Percentiles rank a stretch among this genome's conserved stretches.
These are phyloP conservation scores for Terfezia claveryi DNA, from an alignment of 495 filamentous ascomycete genomes.

Conservation along the genomic window DNA sequence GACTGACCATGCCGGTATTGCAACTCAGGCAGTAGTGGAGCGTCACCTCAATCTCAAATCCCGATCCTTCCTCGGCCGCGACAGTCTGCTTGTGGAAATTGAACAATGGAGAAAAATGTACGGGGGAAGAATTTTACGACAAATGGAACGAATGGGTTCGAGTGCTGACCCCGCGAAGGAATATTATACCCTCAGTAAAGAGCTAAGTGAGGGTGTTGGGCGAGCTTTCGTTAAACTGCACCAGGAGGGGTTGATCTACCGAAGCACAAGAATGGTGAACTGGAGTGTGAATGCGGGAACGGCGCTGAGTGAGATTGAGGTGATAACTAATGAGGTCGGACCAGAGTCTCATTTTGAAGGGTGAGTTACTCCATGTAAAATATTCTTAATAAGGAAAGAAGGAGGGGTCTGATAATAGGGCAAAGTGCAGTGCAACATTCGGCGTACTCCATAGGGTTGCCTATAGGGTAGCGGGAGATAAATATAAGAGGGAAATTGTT, in stretches of 20 bases:
- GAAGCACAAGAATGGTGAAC: slow-evolving; percentile 54
- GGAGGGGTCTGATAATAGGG: no score
- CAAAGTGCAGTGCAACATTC: slow-evolving; percentile 10
- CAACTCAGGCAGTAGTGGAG: slow-evolving; percentile 56
- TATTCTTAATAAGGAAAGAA: no score
- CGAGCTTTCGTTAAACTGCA: slow-evolving; percentile 52
- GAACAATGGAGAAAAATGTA: slow-evolving; percentile 55
- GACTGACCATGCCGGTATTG: slow-evolving; percentile 58
- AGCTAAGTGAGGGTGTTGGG: slow-evolving; percentile 43
- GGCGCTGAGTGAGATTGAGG: slow-evolving; percentile 55
- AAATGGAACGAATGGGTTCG: slow-evolving; percentile 34
- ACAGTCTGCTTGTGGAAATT: slow-evolving; percentile 35
- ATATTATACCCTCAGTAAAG: slow-evolving; percentile 53
- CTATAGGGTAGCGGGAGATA: slow-evolving; percentile 51
- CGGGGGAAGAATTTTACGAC: slow-evolving; percentile 37
- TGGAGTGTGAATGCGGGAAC: slow-evolving; percentile 56
- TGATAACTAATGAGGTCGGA: slow-evolving; percentile 46
- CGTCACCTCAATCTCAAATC: slow-evolving; percentile 49
- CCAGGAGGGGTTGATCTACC: slow-evolving; percentile 55
- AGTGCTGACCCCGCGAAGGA: slow-evolving; percentile 39
- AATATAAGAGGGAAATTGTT: slow-evolving; percentile 37
- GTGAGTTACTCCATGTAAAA: slow-evolving; percentile 1
- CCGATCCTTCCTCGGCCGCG: slow-evolving; percentile 42
- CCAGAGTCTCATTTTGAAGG: not conserved
- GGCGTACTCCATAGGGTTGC: slow-evolving; percentile 41